Evolutionary conservation across 129 eudicot species (phyloP).

Genomic region (Flaveria ramosissima): DNA sequence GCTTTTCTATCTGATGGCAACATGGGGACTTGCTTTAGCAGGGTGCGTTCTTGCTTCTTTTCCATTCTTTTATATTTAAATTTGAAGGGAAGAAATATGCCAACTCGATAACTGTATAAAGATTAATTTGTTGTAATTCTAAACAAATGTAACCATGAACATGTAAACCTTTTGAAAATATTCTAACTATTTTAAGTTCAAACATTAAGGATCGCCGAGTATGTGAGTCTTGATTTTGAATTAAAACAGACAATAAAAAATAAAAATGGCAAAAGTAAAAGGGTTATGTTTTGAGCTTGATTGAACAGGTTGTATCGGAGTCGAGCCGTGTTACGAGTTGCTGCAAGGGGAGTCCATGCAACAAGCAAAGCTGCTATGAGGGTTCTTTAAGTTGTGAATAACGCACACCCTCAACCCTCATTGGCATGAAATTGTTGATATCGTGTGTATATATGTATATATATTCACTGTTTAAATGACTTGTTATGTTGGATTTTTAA

Average conservation of each 20-base stretch:
- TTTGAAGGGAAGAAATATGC: too few species aligned
- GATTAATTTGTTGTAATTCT: background rate
- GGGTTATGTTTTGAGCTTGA: background rate
- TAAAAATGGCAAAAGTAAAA: background rate
- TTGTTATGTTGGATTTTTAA: background rate
- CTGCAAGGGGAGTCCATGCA: slow-evolving; percentile 68
- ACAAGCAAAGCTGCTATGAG: slow-evolving; percentile 67
- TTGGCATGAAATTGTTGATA: slow-evolving; percentile 20
- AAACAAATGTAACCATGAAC: background rate
- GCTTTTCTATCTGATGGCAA: slow-evolving; percentile 73
- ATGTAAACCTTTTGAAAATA: background rate
- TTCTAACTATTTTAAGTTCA: background rate
- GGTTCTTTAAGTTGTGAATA: slow-evolving; percentile 47
- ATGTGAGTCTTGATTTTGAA: background rate
- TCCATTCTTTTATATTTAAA: background rate
- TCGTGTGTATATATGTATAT: background rate
- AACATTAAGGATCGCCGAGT: background rate
- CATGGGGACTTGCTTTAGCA: slow-evolving; percentile 92
- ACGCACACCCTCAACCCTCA: background rate
- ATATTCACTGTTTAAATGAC: background rate
- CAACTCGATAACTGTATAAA: too few species aligned
- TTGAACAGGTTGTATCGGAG: slow-evolving; percentile 76
- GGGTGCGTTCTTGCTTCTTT: slow-evolving; percentile 49
- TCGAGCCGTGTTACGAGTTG: slow-evolving; percentile 63
- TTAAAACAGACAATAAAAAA: background rate